These are phyloP conservation scores for Neofusicoccum laricinum DNA, from an alignment of 2,329 filamentous ascomycete species.

Conservation along the genomic window DNA sequence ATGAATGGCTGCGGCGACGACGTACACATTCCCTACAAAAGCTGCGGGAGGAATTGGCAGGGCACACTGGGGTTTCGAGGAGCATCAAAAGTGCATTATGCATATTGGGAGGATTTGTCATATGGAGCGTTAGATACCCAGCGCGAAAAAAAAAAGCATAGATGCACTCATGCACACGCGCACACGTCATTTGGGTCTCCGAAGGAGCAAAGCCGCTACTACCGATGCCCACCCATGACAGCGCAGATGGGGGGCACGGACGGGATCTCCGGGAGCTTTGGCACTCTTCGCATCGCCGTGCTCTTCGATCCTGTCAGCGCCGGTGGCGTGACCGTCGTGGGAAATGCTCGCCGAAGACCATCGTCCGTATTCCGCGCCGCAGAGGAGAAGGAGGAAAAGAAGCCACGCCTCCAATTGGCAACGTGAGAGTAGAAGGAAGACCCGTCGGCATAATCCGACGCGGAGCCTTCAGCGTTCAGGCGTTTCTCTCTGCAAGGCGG, in stretches of 20 bases:
- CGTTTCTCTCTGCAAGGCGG: not conserved
- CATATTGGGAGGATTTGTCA: too few species aligned
- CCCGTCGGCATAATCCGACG: not conserved
- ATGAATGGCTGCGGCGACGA: too few species aligned
- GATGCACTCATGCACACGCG: not conserved
- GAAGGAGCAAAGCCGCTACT: not conserved
- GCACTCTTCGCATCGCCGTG: not conserved
- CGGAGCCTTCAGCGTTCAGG: not conserved
- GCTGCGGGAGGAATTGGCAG: too few species aligned
- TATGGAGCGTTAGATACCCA: not conserved
- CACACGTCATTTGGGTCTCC: not conserved
- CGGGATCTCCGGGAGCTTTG: constrained; percentile 10
- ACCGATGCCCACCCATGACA: not conserved
- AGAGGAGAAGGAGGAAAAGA: not conserved
- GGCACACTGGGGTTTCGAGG: not conserved
- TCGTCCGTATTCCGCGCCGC: not conserved
- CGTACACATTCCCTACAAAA: too few species aligned
- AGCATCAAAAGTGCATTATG: not conserved
- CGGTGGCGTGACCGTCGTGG: not conserved
- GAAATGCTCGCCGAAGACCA: not conserved
- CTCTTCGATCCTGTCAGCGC: not conserved
- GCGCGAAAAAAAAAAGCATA: not conserved
- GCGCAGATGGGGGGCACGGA: not conserved
- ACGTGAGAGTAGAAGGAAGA: too few species aligned
- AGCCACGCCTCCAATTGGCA: not conserved